Evolutionary conservation across 306 rosid genomes (phyloP), one percentile per base, ranked within the genome.

Genomic region (Calophaca sinica): DNA sequence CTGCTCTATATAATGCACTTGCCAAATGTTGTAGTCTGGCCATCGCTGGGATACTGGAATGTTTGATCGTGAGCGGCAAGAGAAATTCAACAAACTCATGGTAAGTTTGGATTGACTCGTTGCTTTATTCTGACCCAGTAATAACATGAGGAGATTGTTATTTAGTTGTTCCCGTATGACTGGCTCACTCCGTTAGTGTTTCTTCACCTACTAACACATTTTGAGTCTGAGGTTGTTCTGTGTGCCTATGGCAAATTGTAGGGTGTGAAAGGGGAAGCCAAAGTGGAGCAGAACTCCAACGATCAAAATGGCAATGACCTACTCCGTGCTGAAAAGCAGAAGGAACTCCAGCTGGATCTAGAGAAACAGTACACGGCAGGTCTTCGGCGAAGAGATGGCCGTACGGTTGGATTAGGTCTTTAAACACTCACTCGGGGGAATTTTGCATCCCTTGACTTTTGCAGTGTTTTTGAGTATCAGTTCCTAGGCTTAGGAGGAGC

Each of bases 171-270:
- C 70, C 79, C 88, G 81, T 83, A 80, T 86, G 90, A 77, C 80
- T 78, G 79, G 70, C 65, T 80, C 63, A 62, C 70, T 78, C 73
- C 70, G 12, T 82, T 71, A 57, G 73, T 74, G 68, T 89, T 88
- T 80, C 57, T 80, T 80, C 96, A 33, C 88, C 62, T 86, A 96
- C 98, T 96, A 84, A 96, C 99, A 88, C 97, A 71, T 74, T 92
- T 96, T 92, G 97, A 94, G 93, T 94, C 98, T 96, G 93, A 92
- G 96, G 88, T 90, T 90, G 96, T 91, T 81, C 89, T 89, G 85
- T 89, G 85, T 96, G 96, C 97, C 96, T 88, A 88, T 94, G 98
- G 96, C 97, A 86, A 94, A 85, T 92, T 94, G 97, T 84, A 94
- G 99, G 99, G 99, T 81, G 88, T 92, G 84, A 94, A 87, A 80